These are phyloP conservation scores for Acanthamoeba castellanii DNA, from an alignment of 208 protist species.

Conservation along the genomic window DNA sequence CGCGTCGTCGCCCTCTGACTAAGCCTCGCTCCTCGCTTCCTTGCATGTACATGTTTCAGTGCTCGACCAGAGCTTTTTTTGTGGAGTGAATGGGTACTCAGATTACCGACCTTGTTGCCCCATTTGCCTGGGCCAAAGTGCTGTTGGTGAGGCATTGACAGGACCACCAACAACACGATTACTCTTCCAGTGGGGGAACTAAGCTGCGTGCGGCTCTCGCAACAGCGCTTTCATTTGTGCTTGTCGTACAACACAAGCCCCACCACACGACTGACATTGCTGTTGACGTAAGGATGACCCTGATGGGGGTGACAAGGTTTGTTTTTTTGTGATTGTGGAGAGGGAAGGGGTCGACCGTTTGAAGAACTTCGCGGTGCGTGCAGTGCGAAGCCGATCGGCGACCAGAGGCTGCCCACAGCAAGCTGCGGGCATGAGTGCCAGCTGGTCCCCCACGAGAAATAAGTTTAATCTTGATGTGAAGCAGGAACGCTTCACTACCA, in stretches of 20 bases:
- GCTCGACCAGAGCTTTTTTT: no score
- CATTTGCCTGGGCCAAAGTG: no score
- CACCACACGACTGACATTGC: no score
- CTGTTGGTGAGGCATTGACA: no score
- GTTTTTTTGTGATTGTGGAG: background rate
- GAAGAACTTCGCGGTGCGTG: background rate
- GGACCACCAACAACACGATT: no score
- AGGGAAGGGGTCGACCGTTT: background rate
- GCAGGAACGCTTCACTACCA: conserved; percentile 8
- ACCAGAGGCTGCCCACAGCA: background rate
- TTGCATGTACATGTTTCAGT: background rate
- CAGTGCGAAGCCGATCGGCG: conserved; percentile 3
- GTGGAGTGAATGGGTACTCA: background rate
- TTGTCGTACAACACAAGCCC: no score
- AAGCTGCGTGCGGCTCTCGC: no score
- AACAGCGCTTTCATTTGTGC: no score
- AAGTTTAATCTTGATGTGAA: conserved; percentile 17
- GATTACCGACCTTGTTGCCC: no score
- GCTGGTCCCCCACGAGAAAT: background rate
- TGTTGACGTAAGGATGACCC: no score
- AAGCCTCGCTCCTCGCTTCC: background rate
- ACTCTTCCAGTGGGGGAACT: no score
- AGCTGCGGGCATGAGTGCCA: background rate
- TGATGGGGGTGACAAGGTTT: no score
- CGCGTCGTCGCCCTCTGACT: background rate